Base-by-base conservation (phyloP, 305 asterid species). In the Andrographis paniculata region DNA sequence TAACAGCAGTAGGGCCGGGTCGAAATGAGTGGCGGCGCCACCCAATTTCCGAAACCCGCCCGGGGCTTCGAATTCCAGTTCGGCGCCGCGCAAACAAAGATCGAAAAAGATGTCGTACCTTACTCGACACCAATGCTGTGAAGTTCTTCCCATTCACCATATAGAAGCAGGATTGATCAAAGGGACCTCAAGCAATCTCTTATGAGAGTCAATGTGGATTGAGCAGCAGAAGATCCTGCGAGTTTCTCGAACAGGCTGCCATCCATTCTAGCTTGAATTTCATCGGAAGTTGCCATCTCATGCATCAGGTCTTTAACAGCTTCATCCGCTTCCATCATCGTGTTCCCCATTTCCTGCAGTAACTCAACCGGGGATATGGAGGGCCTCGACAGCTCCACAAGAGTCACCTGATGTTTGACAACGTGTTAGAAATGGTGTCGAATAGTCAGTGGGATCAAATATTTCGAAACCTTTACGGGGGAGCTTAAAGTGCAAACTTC, bases 221-320 rank as follows among this genome's bases (percentile, higher is more conserved):
- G 63, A 48, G 76, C 55, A 35, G 41, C 36, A 45, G 77, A 53
- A 39, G 66, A 58, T 62, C 80, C 92, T 19, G 73, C 80, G 50
- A 73, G 42, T 56, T 61, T 67, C 70, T 80, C 75, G 52, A 75
- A 68, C 71, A 80, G 53, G 45, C 75, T 70, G 10, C 92, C 83
- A 8, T 83, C 94, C 80, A 84, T 77, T 39, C 85, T 75, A 21
- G 92, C 87, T 73, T 84, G 94, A 61, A 80, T 50, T 52, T 72
- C 84, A 42, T 69, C 75, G 9, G 69, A 62, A 38, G 66, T 69
- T 52, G 67, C 64, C 81, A 75, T 61, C 17, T 71, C 94, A 41
- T 67, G 57, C 7, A 75, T 15, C 63, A 84, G 36, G 28, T 71
- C 78, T 41, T 71, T 77, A 45, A 80, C 61, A 15, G 67, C 66